These are phyloP conservation scores for Posidonia australis DNA, from an alignment of 106 monocot species.

Conservation along the genomic window DNA sequence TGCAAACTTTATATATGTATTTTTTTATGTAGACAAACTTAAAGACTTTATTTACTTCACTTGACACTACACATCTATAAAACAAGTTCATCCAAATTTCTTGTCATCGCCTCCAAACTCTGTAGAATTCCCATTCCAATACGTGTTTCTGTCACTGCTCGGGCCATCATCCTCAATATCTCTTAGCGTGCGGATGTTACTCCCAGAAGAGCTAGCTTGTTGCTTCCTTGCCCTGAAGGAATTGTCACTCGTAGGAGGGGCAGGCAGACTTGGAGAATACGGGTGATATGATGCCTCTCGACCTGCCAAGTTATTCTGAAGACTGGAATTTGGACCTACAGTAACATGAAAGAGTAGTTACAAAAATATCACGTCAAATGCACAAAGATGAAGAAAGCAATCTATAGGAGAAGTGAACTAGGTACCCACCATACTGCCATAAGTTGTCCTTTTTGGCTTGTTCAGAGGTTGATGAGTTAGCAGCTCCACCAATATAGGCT, in stretches of 20 bases:
- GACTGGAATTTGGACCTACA: conserved; percentile 28
- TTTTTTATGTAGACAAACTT: no score
- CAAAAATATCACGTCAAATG: neutral
- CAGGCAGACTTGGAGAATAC: conserved; percentile 3
- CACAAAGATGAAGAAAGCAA: neutral
- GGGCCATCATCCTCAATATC: conserved; percentile 45
- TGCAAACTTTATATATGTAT: no score
- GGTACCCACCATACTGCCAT: conserved; percentile 46
- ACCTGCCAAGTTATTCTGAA: conserved; percentile 4
- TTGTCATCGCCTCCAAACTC: conserved; percentile 79
- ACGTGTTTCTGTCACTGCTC: conserved; percentile 49
- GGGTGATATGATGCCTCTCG: conserved; percentile 10
- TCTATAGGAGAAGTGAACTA: neutral
- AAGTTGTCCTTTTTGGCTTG: conserved; percentile 15
- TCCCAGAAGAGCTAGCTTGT: conserved; percentile 37
- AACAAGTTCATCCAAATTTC: conserved; percentile 12
- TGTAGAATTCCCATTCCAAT: conserved; percentile 97
- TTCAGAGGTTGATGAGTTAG: conserved; percentile 28
- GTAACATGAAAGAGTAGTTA: neutral
- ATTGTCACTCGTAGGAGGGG: conserved; percentile 10
- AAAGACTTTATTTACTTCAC: no score
- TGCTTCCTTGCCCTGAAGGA: conserved; percentile 6
- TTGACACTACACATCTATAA: no score
- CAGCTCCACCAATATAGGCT: conserved; percentile 47
- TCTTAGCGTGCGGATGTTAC: conserved; percentile 77